Percentiles rank a stretch among this genome's conserved stretches.
phyloP scores from a whole-genome alignment of 805 yeast species.

The Metschnikowia santaceciliae region DNA sequence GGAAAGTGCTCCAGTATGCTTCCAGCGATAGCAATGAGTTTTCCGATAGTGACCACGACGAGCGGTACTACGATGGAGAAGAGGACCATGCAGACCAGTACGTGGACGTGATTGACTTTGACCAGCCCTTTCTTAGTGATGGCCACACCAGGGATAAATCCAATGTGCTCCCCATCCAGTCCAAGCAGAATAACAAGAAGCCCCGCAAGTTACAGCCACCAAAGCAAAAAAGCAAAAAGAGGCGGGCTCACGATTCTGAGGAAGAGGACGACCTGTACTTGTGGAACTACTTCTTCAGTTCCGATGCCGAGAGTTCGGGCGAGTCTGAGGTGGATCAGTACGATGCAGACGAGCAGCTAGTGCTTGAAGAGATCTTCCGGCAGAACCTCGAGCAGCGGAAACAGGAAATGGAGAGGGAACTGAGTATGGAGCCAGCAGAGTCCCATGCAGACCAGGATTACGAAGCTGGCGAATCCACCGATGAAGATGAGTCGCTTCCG shows the following conservation, averaged over 20 bases:
- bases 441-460: constrained; percentile 36
- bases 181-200: constrained; percentile 9
- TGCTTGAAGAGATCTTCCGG: constrained; percentile 22
- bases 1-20: constrained; percentile 40
- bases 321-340: constrained; percentile 22
- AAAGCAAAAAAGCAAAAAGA: constrained; percentile 15
- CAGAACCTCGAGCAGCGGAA: constrained; percentile 21
- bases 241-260: constrained; percentile 27
- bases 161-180: constrained; percentile 4
- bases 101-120: constrained; percentile 36
- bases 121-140: constrained; percentile 26
- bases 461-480: constrained; percentile 87
- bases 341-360: constrained; percentile 20
- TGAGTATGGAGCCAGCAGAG: constrained; percentile 17
- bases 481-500: constrained; percentile 84
- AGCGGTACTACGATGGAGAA: constrained; percentile 17
- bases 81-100: constrained; percentile 40
- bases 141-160: constrained; percentile 7
- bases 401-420: constrained; percentile 12
- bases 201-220: constrained; percentile 9
- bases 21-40: constrained; percentile 29
- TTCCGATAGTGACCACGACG: constrained; percentile 21
- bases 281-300: constrained; percentile 67
- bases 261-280: constrained; percentile 68
- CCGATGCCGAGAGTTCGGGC: constrained; percentile 33